Evolutionary conservation across 768 basidiomycete genomes (phyloP).

Genomic region (Boletus sp.): DNA sequence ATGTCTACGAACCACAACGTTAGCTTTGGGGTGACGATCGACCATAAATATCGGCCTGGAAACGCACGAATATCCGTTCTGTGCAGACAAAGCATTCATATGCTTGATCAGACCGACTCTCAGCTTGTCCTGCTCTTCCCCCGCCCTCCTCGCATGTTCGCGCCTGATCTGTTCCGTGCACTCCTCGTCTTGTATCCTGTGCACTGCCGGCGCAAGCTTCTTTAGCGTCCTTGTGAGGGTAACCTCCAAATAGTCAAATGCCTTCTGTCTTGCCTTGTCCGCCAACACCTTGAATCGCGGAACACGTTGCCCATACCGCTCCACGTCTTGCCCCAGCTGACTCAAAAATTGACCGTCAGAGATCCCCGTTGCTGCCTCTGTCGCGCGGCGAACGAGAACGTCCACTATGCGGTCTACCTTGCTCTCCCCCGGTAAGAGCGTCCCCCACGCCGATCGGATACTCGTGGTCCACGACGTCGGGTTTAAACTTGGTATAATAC

Average conservation of each 20-base stretch:
- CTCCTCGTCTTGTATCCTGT: conserved; percentile 7
- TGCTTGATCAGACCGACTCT: conserved; percentile 18
- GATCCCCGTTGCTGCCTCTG: background rate
- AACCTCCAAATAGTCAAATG: background rate
- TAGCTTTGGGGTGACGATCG: background rate
- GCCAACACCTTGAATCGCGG: background rate
- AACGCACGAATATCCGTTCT: conserved; percentile 5
- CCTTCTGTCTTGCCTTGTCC: background rate
- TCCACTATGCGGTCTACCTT: background rate
- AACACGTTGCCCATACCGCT: background rate
- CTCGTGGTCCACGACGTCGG: background rate
- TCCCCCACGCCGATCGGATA: background rate
- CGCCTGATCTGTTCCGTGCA: background rate
- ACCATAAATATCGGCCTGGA: background rate
- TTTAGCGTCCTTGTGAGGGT: background rate
- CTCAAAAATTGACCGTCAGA: conserved; percentile 17
- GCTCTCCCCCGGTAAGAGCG: background rate
- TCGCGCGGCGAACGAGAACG: conserved; percentile 1
- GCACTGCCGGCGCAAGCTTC: conserved; percentile 7
- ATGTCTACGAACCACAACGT: conserved; percentile 5
- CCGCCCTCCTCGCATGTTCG: background rate
- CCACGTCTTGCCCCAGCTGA: conserved; percentile 1
- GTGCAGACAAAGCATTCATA: conserved; percentile 16
- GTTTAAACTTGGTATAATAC: no score
- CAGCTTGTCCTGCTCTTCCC: conserved; percentile 6